Base-by-base conservation (phyloP, 208 protist species). In the Herpetomonas samuelpessoai region DNA sequence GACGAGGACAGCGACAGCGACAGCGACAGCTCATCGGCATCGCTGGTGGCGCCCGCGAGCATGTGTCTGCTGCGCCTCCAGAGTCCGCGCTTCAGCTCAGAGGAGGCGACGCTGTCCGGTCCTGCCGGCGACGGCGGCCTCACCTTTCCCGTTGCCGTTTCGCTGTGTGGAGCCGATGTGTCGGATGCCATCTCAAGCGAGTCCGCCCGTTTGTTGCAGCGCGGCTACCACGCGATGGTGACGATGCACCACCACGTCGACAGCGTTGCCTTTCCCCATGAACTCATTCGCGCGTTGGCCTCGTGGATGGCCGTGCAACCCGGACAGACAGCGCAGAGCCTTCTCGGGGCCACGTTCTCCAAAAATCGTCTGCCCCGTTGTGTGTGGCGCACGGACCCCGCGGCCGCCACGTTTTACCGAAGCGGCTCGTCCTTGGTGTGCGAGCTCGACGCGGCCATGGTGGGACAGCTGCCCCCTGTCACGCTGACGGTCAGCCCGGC, bases 251-350 rank as follows among this genome's bases (percentile, higher is more conserved):
- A 59, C 22, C 59, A 72, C n/a, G 70, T 72, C 1, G 58, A 69
- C 1, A 19, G 31, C 10, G 12, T 91, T n/a, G 22, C 69, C 0
- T 56, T 92, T 18, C 85, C 85, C 0, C 51, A 39, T n/a, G 79
- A 88, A 64, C 56, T 88, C 7, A 87, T 92, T 25, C 52, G 61
- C 14, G 25, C 41, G 22, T 54, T 91, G 4, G 50, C 54, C 12
- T 57, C 72, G 29, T 91, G 83, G 80, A 58, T 86, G 2, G 57
- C 59, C 0, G 29, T 0, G 2, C 4, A 9, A 0, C 3, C n/a
- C 18, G 45, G 57, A 30, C 53, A 6, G 18, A 21, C 19, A 1
- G 41, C 53, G 16, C 2, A 26, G 0, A 39, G 48, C 31, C 44
- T n/a, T 14, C 57, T 26, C 46, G 19, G 29, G 19, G 51, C 53